Evolutionary conservation across 225 moss, liverwort and hornwort species (phyloP).

Genomic region (Bryoerythrophyllum caledonicum): DNA sequence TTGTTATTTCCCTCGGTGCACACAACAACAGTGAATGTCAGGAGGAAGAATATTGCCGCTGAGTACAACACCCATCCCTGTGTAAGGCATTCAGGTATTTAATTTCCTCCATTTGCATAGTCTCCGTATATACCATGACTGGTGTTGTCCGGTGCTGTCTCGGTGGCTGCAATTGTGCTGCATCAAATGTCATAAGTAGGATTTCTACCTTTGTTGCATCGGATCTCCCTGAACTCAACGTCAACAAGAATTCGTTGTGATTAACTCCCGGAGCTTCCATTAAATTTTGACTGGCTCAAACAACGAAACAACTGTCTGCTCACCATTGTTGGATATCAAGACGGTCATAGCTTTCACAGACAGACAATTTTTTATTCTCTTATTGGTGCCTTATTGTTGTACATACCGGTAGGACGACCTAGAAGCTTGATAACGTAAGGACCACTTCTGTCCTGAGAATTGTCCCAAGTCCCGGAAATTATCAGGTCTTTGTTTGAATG

Average conservation of each 20-base stretch:
- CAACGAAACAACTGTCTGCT: not conserved
- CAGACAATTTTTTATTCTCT: not conserved
- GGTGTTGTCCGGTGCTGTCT: not conserved
- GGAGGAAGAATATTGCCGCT: not conserved
- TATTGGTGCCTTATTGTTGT: too few relatives aligned
- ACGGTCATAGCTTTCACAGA: not conserved
- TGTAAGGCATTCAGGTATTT: not conserved
- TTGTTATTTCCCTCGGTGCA: too few relatives aligned
- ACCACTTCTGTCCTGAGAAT: not conserved
- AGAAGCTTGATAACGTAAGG: not conserved
- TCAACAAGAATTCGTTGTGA: not conserved
- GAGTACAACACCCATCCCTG: not conserved
- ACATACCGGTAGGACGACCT: not conserved
- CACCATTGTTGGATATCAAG: not conserved
- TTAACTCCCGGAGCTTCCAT: not conserved
- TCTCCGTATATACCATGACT: too few relatives aligned
- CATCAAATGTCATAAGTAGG: not conserved
- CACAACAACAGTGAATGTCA: not conserved
- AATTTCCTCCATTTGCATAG: not conserved
- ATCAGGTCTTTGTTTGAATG: not conserved
- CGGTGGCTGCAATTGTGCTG: not conserved
- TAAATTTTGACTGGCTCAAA: not conserved
- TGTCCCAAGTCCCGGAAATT: slow-evolving; percentile 7
- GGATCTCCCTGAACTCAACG: not conserved
- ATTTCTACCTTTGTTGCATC: not conserved